phyloP scores from a whole-genome alignment of 2,329 filamentous ascomycete genomes.

The Ceratocystis alfenasii region DNA sequence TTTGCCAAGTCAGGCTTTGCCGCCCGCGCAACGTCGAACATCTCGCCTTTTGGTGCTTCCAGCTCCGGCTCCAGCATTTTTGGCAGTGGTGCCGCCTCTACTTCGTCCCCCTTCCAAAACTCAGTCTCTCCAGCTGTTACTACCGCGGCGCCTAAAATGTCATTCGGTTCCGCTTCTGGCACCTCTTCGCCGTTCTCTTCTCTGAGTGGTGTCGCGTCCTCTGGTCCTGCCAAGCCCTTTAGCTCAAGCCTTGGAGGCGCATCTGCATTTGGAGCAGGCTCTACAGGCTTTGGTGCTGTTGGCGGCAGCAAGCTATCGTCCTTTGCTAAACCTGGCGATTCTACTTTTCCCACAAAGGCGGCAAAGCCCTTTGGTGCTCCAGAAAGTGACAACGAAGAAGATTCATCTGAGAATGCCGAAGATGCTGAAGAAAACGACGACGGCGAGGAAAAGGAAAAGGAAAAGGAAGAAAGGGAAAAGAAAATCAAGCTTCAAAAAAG shows the following conservation, averaged over 20 bases:
- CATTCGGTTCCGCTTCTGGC: conserved; percentile 34
- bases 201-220: conserved; percentile 26
- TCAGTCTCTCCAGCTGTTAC: conserved; percentile 1
- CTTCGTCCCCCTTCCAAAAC: conserved; percentile 28
- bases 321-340: conserved; percentile 52
- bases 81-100: conserved; percentile 25
- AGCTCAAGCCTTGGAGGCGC: conserved; percentile 32
- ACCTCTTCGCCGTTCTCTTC: conserved; percentile 38
- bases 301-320: conserved; percentile 30
- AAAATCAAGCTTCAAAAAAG: conserved; percentile 56
- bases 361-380: conserved; percentile 67
- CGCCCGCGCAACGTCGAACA: conserved; percentile 47
- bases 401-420: conserved; percentile 31
- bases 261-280: conserved; percentile 34
- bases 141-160: conserved; percentile 34
- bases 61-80: conserved; percentile 28
- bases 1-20: conserved; percentile 60
- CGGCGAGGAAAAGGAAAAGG: conserved; percentile 45
- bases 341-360: conserved; percentile 43
- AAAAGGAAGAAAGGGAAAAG: conserved; percentile 25
- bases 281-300: conserved; percentile 52
- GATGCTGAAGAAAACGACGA: conserved; percentile 38
- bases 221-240: conserved; percentile 36
- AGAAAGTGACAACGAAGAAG: conserved; percentile 49
- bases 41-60: conserved; percentile 51